Conservation (phyloP, 2,329 filamentous ascomycete species). For the Drechslera avenae region DNA sequence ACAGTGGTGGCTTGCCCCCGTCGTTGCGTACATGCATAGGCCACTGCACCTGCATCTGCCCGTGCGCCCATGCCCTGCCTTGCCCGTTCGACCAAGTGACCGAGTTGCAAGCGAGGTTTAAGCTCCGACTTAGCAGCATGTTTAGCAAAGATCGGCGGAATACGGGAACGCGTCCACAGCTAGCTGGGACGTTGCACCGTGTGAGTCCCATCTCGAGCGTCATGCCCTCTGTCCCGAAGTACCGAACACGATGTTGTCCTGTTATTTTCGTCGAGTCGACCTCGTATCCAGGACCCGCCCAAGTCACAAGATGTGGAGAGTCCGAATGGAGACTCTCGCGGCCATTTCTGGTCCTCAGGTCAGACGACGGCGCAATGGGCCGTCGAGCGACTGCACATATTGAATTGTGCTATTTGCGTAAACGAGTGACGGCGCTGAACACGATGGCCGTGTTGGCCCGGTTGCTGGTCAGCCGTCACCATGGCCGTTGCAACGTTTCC, state of each 20-base stretch:
- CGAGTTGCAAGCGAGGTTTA: slow-evolving; percentile 1
- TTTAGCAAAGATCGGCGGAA: neutral
- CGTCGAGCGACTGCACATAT: neutral
- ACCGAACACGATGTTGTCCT: slow-evolving; percentile 1
- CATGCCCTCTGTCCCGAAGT: neutral
- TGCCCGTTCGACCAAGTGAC: neutral
- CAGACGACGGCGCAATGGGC: neutral
- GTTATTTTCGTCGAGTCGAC: neutral
- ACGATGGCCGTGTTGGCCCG: too few species aligned
- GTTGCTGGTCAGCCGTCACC: too few species aligned
- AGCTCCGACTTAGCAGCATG: neutral
- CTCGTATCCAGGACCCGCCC: neutral
- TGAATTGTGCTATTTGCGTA: neutral
- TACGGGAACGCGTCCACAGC: neutral
- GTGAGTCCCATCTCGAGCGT: neutral
- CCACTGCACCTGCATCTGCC: slow-evolving; percentile 1
- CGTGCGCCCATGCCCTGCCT: neutral
- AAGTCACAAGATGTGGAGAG: slow-evolving; percentile 4
- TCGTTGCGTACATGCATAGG: slow-evolving; percentile 3
- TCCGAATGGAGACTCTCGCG: neutral
- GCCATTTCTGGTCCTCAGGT: neutral
- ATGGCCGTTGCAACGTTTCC: too few species aligned
- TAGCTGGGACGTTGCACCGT: slow-evolving; percentile 6
- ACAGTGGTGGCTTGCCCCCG: slow-evolving; percentile 1
- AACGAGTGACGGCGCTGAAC: too few species aligned